phyloP scores from a whole-genome alignment of 192 early-diverging fungal genomes.

The Rhizophagus sp. region DNA sequence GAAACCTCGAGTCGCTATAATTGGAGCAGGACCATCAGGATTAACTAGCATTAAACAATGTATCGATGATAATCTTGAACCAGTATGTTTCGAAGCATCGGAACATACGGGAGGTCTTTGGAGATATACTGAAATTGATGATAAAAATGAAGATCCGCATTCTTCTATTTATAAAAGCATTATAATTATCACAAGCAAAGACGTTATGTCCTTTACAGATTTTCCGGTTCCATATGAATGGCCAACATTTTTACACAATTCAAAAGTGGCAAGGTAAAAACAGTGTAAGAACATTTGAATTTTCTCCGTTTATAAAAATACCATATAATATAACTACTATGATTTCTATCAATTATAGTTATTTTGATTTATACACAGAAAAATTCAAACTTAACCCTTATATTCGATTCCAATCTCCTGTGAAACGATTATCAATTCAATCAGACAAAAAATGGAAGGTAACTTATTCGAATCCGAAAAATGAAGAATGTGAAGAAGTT shows the following conservation, averaged over 20 bases:
- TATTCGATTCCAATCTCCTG: constrained; percentile 57
- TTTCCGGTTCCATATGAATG: constrained; percentile 60
- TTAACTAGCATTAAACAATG: constrained; percentile 57
- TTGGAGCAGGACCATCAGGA: constrained; percentile 49
- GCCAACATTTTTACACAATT: constrained; percentile 57
- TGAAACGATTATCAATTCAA: constrained; percentile 47
- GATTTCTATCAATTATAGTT: constrained; percentile 25
- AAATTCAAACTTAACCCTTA: constrained; percentile 49
- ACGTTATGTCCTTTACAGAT: constrained; percentile 53
- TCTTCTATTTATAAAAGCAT: constrained; percentile 59
- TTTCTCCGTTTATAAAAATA: not conserved
- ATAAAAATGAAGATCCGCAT: constrained; percentile 44
- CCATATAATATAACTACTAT: too few species aligned
- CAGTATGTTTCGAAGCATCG: constrained; percentile 58
- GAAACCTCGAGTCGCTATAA: not conserved
- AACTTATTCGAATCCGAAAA: not conserved
- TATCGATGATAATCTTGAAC: constrained; percentile 46
- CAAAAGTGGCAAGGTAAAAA: constrained; percentile 47
- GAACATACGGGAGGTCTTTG: constrained; percentile 56
- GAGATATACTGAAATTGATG: constrained; percentile 52
- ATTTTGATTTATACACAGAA: constrained; percentile 53
- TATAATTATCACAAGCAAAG: constrained; percentile 61
- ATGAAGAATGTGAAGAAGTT: constrained; percentile 43
- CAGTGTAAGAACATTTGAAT: constrained; percentile 31
- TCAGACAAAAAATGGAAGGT: constrained; percentile 33